phyloP scores from a whole-genome alignment of 306 rosid species.

The Lotus japonicus region DNA sequence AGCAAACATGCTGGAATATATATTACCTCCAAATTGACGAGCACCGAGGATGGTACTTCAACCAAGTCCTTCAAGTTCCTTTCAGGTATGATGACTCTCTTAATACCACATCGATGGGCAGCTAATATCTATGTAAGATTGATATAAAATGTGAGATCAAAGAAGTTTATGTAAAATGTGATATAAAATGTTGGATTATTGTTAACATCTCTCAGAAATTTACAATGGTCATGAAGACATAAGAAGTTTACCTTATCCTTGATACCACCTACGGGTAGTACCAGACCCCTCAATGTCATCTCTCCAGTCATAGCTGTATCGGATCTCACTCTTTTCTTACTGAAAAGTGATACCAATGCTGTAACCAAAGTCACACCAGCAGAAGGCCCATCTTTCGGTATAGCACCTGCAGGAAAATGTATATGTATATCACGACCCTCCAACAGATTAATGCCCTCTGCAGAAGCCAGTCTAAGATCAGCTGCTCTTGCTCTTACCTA shows the following conservation, averaged over 20 bases:
- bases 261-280: conserved; percentile 95
- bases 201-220: neutral
- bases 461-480: conserved; percentile 66
- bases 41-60: conserved; percentile 85
- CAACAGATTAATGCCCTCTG: conserved; percentile 59
- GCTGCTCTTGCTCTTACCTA: conserved; percentile 86
- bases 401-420: conserved; percentile 98
- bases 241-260: conserved; percentile 76
- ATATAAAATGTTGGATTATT: conserved; percentile 2
- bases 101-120: conserved; percentile 86
- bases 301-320: conserved; percentile 99
- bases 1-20: neutral
- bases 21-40: conserved; percentile 71
- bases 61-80: conserved; percentile 90
- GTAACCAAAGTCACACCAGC: conserved; percentile 99
- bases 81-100: conserved; percentile 87
- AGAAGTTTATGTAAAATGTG: conserved; percentile 33
- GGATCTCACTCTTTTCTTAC: conserved; percentile 70
- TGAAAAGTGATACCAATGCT: conserved; percentile 85
- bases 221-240: neutral
- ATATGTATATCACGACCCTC: conserved; percentile 91
- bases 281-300: conserved; percentile 96
- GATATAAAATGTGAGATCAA: neutral
- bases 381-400: conserved; percentile 98
- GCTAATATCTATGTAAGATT: conserved; percentile 74